A percentile compares a stretch with the other conserved stretches of the same genome.
Conservation (phyloP, 331 rosid genomes). For the Rosa hybrid region DNA sequence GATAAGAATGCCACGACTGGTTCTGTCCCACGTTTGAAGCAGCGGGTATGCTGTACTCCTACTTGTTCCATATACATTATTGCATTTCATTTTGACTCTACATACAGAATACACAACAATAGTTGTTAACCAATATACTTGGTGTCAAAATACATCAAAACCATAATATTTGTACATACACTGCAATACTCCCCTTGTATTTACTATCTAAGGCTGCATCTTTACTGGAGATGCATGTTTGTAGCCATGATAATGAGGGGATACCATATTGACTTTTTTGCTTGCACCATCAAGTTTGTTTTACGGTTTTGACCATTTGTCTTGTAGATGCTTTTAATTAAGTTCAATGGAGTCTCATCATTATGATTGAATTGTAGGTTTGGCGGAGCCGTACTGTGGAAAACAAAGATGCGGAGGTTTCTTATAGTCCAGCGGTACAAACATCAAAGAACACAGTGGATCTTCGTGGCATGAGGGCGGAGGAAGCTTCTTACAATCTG, state of each 20-base stretch:
- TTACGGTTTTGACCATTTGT: neutral
- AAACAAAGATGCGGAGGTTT: conserved; percentile 37
- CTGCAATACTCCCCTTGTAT: neutral
- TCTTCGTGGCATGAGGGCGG: conserved; percentile 78
- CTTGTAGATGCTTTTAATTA: neutral
- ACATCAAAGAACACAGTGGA: conserved; percentile 89
- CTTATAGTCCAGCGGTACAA: conserved; percentile 69
- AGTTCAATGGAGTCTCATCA: conserved; percentile 18
- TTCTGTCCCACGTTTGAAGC: conserved; percentile 42
- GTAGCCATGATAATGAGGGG: neutral
- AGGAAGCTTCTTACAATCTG: conserved; percentile 77
- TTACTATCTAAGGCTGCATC: neutral
- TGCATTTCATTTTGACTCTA: neutral
- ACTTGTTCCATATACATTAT: neutral
- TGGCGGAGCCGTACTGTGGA: conserved; percentile 28
- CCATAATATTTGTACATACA: neutral
- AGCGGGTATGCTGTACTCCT: conserved; percentile 51
- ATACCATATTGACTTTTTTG: neutral
- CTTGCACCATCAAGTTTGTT: neutral
- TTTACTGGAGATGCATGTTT: neutral
- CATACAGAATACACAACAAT: neutral
- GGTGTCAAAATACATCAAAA: neutral
- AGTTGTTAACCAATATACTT: neutral
- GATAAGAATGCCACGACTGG: conserved; percentile 40
- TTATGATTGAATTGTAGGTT: conserved; percentile 41